These are phyloP conservation scores for Leccinum uliginosum DNA, from an alignment of 768 basidiomycete species.

Conservation along the genomic window DNA sequence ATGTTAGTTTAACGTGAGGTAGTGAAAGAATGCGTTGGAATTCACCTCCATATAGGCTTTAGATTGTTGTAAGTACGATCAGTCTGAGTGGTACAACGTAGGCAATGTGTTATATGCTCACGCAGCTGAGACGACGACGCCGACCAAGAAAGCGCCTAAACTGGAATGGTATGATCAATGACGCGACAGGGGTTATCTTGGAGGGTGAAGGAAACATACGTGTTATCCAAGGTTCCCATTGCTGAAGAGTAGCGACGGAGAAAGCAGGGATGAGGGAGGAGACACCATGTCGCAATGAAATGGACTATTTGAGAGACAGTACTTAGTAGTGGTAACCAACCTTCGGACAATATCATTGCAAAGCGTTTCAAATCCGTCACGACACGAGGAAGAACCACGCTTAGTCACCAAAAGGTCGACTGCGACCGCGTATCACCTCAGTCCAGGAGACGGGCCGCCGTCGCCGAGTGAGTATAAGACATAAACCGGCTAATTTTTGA, in stretches of 20 bases:
- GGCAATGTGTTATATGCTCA: constrained; percentile 29
- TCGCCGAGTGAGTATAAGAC: too few relatives aligned
- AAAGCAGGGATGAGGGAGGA: neutral
- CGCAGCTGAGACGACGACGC: constrained; percentile 50
- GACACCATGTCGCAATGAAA: neutral
- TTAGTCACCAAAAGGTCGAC: too few relatives aligned
- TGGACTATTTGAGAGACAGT: constrained; percentile 14
- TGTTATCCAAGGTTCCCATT: constrained; percentile 32
- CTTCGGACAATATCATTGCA: constrained; percentile 23
- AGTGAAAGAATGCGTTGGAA: neutral
- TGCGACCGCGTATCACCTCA: too few relatives aligned
- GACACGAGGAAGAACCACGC: constrained; percentile 5
- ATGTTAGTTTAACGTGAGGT: constrained; percentile 2
- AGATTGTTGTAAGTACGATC: neutral
- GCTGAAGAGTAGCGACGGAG: neutral
- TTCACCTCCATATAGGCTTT: constrained; percentile 51
- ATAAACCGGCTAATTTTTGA: too few relatives aligned
- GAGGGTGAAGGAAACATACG: constrained; percentile 26
- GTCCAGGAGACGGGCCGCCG: too few relatives aligned
- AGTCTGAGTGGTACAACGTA: constrained; percentile 1
- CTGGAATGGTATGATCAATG: constrained; percentile 26
- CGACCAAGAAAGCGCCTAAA: constrained; percentile 51
- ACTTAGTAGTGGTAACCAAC: constrained; percentile 12
- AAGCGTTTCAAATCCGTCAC: constrained; percentile 23
- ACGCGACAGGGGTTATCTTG: neutral